Base-by-base conservation (phyloP, 192 early-diverging fungal genomes). In the Rhizoclosmatium globosum region DNA sequence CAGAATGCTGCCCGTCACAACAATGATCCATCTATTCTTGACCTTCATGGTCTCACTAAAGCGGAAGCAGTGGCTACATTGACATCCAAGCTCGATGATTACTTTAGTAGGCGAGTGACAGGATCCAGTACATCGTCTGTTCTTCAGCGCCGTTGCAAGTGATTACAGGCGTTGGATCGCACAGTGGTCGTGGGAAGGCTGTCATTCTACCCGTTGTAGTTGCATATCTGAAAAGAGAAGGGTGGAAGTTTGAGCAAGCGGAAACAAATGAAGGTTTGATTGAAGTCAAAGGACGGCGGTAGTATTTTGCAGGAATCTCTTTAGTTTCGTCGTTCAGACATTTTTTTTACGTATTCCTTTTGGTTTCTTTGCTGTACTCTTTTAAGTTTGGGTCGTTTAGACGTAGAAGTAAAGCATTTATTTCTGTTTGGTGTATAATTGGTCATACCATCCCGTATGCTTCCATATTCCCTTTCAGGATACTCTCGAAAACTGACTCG, bases 31-130 rank as follows among this genome's bases (percentile, higher is more conserved):
- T 62, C 21, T 69, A 48, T 66, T 3, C 58, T 79, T 7, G 78
- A 79, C 44, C 62, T 79, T 19, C 78, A 79, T 46, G 78, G 78
- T 2, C 42, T 79, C 4, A 79, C 78, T 2, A 23, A 59, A n/a
- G 46, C 59, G 1, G 78, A 79, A 45, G 67, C 43, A 13, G 15
- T 50, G 47, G 45, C 11, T 23, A 31, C 23, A 3, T 43, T 71
- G 0, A 23, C 47, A 1, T 4, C n/a, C 47, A 48, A 57, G 48
- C 48, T 71, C 4, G 47, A n/a, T 6, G 50, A 15, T 13, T 58
- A 74, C 58, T 68, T 68, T 68, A 17, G 7, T 6, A 47, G 44
- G 66, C 4, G 66, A 45, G 23, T 17, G 38, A 45, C 13, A 0
- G 43, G 19, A 4, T 4, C 47, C 6, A 64, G 11, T 31, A 56